phyloP scores from a whole-genome alignment of 2,329 filamentous ascomycete genomes.

The Bipolaris oryzae region DNA sequence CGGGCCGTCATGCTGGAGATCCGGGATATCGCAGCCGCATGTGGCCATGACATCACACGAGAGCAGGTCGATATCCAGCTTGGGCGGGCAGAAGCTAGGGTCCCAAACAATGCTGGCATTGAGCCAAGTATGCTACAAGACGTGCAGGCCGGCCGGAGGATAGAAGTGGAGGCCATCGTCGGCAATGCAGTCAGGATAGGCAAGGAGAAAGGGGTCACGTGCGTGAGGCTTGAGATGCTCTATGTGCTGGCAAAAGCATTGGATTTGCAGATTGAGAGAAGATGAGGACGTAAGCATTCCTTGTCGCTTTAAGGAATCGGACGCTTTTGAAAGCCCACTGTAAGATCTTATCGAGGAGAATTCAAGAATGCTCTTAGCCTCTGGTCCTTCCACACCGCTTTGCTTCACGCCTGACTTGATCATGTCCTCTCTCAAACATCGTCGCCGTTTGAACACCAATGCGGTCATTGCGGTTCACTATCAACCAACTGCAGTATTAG shows the following conservation, averaged over 20 bases:
- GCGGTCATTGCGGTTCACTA: neutral
- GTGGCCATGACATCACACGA: constrained; percentile 49
- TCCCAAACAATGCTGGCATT: constrained; percentile 47
- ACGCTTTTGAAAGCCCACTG: no score
- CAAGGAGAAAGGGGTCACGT: constrained; percentile 47
- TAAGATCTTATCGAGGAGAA: neutral
- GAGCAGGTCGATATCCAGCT: constrained; percentile 50
- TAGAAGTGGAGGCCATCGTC: constrained; percentile 60
- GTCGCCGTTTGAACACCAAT: neutral
- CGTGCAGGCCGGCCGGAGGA: constrained; percentile 48
- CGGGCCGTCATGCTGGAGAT: constrained; percentile 56
- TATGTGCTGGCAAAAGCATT: constrained; percentile 55
- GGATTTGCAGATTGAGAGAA: constrained; percentile 42
- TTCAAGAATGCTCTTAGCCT: neutral
- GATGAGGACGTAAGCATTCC: neutral
- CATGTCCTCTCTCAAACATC: neutral
- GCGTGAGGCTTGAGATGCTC: constrained; percentile 52
- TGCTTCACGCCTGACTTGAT: neutral
- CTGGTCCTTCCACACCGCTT: neutral
- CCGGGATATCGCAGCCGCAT: constrained; percentile 48
- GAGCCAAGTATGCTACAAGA: constrained; percentile 60
- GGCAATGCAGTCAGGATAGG: constrained; percentile 55
- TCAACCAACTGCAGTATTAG: neutral
- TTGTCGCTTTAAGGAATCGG: neutral
- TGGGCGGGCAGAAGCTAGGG: constrained; percentile 45